Conservation (phyloP, 2,329 filamentous ascomycete species). For the Alternaria tenuissima region DNA sequence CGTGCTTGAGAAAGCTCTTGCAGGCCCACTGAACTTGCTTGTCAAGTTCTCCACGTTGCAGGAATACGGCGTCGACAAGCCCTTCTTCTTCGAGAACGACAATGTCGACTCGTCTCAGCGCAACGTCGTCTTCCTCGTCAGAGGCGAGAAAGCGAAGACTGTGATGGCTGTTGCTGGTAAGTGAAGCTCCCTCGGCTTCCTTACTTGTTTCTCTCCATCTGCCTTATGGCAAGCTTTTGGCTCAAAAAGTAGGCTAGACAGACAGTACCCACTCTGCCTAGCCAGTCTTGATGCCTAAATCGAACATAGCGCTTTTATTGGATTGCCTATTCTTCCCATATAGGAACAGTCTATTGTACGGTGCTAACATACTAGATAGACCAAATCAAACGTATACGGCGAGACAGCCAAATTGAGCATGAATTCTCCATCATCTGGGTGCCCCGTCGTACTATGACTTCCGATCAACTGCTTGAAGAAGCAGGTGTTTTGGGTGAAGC, state of each 20-base stretch:
- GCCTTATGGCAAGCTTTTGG: slow-evolving; percentile 48
- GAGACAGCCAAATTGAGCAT: slow-evolving; percentile 87
- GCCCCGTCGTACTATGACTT: slow-evolving; percentile 87
- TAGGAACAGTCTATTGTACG: slow-evolving; percentile 37
- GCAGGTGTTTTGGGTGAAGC: slow-evolving; percentile 92
- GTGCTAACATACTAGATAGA: slow-evolving; percentile 69
- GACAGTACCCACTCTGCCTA: slow-evolving; percentile 62
- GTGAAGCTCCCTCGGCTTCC: slow-evolving; percentile 26
- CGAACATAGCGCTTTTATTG: slow-evolving; percentile 39
- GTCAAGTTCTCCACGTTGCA: slow-evolving; percentile 95
- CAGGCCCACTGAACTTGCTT: slow-evolving; percentile 87
- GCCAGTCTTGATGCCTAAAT: slow-evolving; percentile 66
- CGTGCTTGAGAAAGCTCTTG: slow-evolving; percentile 88
- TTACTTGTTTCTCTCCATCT: slow-evolving; percentile 10
- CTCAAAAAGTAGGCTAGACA: slow-evolving; percentile 68
- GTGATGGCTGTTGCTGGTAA: slow-evolving; percentile 88
- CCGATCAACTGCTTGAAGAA: slow-evolving; percentile 90
- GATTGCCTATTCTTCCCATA: slow-evolving; percentile 36
- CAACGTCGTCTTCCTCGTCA: slow-evolving; percentile 92
- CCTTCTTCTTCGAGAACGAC: slow-evolving; percentile 94
- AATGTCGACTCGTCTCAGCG: slow-evolving; percentile 94
- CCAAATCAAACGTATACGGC: slow-evolving; percentile 88
- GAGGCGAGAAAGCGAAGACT: slow-evolving; percentile 86
- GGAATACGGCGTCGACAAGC: slow-evolving; percentile 97
- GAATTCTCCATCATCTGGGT: slow-evolving; percentile 98